Conservation (phyloP, 495 filamentous ascomycete species). For the Symbiotaphrina buchneri region DNA sequence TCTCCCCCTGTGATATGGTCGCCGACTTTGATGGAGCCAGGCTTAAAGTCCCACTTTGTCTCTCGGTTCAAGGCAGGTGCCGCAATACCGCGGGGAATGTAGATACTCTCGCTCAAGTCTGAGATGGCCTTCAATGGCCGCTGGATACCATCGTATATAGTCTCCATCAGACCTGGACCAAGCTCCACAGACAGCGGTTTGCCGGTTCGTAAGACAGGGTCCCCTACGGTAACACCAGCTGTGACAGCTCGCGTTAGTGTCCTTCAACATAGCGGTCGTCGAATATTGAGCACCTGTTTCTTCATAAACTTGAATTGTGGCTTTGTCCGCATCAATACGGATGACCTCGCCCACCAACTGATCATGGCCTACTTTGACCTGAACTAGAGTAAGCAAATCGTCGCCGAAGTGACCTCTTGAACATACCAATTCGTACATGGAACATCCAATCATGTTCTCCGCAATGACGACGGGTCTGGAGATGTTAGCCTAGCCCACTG, state of each 20-base stretch:
- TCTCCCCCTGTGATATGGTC: constrained; percentile 95
- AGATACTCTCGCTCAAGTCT: constrained; percentile 59
- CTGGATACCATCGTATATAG: constrained; percentile 98
- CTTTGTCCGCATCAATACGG: constrained; percentile 84
- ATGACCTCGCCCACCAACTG: constrained; percentile 90
- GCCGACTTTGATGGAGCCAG: constrained; percentile 68
- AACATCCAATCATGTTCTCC: constrained; percentile 96
- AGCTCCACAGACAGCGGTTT: constrained; percentile 96
- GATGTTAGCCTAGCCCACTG: constrained; percentile 12
- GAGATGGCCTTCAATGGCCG: constrained; percentile 75
- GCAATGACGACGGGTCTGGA: constrained; percentile 83
- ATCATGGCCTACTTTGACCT: constrained; percentile 79
- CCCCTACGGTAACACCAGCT: constrained; percentile 93
- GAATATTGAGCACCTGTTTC: constrained; percentile 52
- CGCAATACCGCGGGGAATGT: constrained; percentile 89
- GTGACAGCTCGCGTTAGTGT: constrained; percentile 7
- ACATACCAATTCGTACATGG: constrained; percentile 93
- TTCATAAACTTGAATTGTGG: constrained; percentile 96
- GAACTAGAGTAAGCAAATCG: background rate
- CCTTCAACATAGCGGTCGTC: background rate
- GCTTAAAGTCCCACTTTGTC: constrained; percentile 90
- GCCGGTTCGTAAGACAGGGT: constrained; percentile 72
- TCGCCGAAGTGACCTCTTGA: background rate
- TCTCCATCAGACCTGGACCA: constrained; percentile 92
- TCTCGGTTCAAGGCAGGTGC: constrained; percentile 70